These are phyloP conservation scores for Chalciporus chontae DNA, from an alignment of 768 basidiomycete genomes.

Conservation along the genomic window DNA sequence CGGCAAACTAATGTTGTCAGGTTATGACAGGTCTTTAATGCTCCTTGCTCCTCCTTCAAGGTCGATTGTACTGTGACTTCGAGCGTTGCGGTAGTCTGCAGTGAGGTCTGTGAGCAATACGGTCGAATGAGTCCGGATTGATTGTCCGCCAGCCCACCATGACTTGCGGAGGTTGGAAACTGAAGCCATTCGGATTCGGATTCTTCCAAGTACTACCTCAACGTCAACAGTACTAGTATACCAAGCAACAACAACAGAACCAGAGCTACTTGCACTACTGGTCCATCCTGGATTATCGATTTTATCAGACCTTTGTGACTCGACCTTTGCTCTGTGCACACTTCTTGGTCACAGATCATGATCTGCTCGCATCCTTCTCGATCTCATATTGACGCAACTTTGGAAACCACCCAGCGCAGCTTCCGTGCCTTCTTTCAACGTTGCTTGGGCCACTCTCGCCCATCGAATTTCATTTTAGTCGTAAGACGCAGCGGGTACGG, in stretches of 20 bases:
- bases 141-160: conserved; percentile 5
- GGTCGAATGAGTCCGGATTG: conserved; percentile 6
- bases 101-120: conserved; percentile 10
- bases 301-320: background rate
- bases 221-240: too few relatives aligned
- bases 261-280: background rate
- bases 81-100: conserved; percentile 1
- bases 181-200: conserved; percentile 8
- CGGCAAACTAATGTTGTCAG: conserved; percentile 15
- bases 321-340: background rate
- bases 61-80: conserved; percentile 6
- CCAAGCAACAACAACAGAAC: background rate
- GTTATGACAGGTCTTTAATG: conserved; percentile 3
- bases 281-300: background rate
- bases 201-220: conserved; percentile 3
- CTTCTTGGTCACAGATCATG: background rate
- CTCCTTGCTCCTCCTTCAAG: conserved; percentile 4
- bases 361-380: background rate
- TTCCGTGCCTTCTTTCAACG: background rate
- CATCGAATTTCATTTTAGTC: background rate
- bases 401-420: background rate
- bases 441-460: background rate
- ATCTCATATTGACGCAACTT: background rate
- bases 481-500: background rate
- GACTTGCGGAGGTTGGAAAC: conserved; percentile 21